Percentiles rank a stretch among this genome's conserved stretches.
Conservation (phyloP, 2,329 filamentous ascomycete genomes). For the Aspergillus sp. region DNA sequence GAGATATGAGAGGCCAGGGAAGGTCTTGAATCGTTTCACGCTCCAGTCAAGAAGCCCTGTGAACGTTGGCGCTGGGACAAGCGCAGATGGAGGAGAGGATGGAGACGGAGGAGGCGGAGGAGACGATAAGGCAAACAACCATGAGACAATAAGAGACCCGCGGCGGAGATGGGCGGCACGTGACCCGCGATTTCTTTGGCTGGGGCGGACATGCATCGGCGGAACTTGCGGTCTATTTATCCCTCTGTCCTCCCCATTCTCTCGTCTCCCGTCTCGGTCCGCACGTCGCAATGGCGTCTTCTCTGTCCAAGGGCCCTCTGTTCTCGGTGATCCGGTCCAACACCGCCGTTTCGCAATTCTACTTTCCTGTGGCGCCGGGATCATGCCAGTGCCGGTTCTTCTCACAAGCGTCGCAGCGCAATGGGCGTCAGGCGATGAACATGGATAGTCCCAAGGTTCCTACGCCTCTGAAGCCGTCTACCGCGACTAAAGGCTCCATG, state of each 20-base stretch:
- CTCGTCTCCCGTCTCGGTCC: not conserved
- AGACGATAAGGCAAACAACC: not conserved
- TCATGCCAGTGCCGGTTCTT: constrained; percentile 33
- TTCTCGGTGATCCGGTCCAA: constrained; percentile 17
- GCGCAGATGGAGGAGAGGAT: not conserved
- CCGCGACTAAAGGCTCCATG: constrained; percentile 33
- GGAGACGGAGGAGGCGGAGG: not conserved
- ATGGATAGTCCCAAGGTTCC: constrained; percentile 24
- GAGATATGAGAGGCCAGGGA: too few relatives aligned
- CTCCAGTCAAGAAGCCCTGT: too few relatives aligned
- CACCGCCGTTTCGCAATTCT: constrained; percentile 13
- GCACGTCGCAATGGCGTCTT: constrained; percentile 29
- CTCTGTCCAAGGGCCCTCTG: constrained; percentile 23
- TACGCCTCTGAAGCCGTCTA: constrained; percentile 36
- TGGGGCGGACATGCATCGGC: not conserved
- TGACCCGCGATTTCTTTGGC: constrained; percentile 18
- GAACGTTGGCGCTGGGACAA: not conserved
- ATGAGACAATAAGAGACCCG: not conserved
- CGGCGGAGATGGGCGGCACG: constrained; percentile 6
- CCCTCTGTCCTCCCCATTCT: not conserved
- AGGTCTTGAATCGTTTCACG: too few relatives aligned
- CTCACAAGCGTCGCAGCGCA: constrained; percentile 28
- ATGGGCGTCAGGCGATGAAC: constrained; percentile 11
- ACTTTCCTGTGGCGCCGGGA: constrained; percentile 7
- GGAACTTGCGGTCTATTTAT: constrained; percentile 5